A percentile compares a stretch with the other conserved stretches of the same genome.
Evolutionary conservation across 2,329 filamentous ascomycete genomes (phyloP).

Genomic region (Penicillium oxalicum): DNA sequence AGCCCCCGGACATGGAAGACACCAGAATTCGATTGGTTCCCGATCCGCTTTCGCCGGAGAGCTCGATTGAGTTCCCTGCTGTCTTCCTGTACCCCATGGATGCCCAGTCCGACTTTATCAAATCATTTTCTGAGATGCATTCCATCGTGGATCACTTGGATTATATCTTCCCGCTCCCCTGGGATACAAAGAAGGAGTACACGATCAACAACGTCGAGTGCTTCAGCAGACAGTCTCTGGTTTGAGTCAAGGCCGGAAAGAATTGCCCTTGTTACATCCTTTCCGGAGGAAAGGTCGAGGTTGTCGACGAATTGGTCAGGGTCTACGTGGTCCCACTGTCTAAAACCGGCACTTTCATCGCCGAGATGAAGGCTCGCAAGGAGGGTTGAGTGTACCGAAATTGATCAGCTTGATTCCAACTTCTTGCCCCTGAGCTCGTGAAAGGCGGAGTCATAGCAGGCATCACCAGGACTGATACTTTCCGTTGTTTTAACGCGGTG

Average conservation of each 20-base stretch:
- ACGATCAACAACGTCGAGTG: constrained; percentile 64
- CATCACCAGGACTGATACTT: too few species aligned
- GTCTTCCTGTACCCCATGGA: constrained; percentile 80
- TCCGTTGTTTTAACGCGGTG: too few species aligned
- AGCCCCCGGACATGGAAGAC: constrained; percentile 84
- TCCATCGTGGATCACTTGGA: constrained; percentile 68
- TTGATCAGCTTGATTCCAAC: not conserved
- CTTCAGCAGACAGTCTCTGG: constrained; percentile 75
- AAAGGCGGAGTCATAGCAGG: too few species aligned
- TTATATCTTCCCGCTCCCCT: constrained; percentile 83
- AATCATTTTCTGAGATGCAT: constrained; percentile 73
- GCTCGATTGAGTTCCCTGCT: constrained; percentile 67
- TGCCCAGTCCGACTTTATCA: constrained; percentile 83
- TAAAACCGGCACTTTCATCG: constrained; percentile 68
- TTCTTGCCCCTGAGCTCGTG: not conserved
- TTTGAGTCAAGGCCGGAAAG: constrained; percentile 82
- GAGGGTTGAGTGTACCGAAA: constrained; percentile 15
- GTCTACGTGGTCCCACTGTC: constrained; percentile 74
- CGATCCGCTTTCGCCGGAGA: constrained; percentile 66
- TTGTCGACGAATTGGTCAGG: constrained; percentile 77
- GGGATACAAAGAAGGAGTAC: constrained; percentile 70
- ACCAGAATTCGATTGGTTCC: constrained; percentile 64
- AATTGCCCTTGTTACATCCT: constrained; percentile 73
- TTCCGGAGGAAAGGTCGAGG: constrained; percentile 68
- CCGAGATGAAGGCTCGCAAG: constrained; percentile 74